Evolutionary conservation across 306 rosid species (phyloP), one percentile per base, ranked within the genome.

Genomic region (Aeschynomene evenia): DNA sequence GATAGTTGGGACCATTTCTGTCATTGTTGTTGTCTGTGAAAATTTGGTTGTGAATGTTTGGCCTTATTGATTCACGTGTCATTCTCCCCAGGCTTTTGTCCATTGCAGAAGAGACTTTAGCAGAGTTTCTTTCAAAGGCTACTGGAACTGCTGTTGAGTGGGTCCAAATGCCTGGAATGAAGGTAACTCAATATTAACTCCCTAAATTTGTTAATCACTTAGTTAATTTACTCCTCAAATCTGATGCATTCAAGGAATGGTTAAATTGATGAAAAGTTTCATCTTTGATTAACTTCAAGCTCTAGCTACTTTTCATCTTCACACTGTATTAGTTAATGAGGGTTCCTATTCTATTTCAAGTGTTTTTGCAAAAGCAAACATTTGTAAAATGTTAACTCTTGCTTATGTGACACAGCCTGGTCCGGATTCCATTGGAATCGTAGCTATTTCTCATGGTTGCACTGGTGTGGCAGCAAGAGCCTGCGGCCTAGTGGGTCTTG

Each of bases 371-470:
- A 4, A 7, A 45, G 1, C 51, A n/a, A 21, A 26, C 8, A 10
- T 15, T 58, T 56, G 48, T 20, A 39, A 11, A 69, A 42, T 57
- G 22, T 34, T 55, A n/a, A 31, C 15, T 71, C 43, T 74, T 59
- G 52, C 42, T 80, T 53, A 42, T 73, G 50, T 77, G 67, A 45
- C 10, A 15, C 75, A 95, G 99, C 99, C 99, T 95, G 97, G 99
- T 95, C 99, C 99, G 99, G 99, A 95, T 95, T 95, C 99, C 89
- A 95, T 95, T 89, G 99, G 99, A 95, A 95, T 95, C 91, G 96
- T 91, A 78, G 97, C 99, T 87, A 95, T 95, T 84, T 95, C 96
- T 84, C 97, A 95, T 87, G 99, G 97, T 91, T 91, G 97, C 90
- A 63, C 95, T 84, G 99, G 99, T 69, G 99, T 91, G 88, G 99